Conservation (phyloP, 257 asterid species). For the Nicotiana tomentosiformis region DNA sequence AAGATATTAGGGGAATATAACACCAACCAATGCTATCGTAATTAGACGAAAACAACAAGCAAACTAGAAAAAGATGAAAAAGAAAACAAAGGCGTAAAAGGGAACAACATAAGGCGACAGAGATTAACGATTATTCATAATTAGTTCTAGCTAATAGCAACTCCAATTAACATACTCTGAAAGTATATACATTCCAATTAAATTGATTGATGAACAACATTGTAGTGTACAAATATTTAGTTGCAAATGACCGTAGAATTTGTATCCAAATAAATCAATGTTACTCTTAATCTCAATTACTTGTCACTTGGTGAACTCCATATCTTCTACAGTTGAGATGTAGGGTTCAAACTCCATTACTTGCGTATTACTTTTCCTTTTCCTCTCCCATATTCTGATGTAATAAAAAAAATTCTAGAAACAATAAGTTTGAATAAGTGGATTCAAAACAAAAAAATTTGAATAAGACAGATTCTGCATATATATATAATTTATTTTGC, state of each 20-base stretch:
- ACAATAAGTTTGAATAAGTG: too few species aligned
- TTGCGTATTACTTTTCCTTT: too few species aligned
- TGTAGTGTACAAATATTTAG: not conserved
- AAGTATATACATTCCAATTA: not conserved
- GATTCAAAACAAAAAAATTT: too few species aligned
- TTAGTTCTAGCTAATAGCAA: not conserved
- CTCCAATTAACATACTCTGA: not conserved
- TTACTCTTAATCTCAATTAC: not conserved
- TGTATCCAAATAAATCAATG: not conserved
- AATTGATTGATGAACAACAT: not conserved
- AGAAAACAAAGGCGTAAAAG: not conserved
- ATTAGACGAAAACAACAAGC: not conserved
- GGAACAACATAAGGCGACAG: not conserved
- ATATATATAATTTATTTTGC: too few species aligned
- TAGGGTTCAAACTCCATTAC: too few species aligned
- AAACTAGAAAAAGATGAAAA: not conserved
- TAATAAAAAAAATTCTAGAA: too few species aligned
- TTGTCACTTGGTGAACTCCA: too few species aligned
- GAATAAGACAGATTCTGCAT: too few species aligned
- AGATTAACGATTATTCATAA: too few species aligned
- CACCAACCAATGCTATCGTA: not conserved
- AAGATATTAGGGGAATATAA: too few species aligned
- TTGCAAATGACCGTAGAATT: not conserved
- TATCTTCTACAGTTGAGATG: too few species aligned
- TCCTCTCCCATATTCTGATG: too few species aligned